Evolutionary conservation across 2,329 filamentous ascomycete species (phyloP).

Genomic region (Aspergillus ustus): DNA sequence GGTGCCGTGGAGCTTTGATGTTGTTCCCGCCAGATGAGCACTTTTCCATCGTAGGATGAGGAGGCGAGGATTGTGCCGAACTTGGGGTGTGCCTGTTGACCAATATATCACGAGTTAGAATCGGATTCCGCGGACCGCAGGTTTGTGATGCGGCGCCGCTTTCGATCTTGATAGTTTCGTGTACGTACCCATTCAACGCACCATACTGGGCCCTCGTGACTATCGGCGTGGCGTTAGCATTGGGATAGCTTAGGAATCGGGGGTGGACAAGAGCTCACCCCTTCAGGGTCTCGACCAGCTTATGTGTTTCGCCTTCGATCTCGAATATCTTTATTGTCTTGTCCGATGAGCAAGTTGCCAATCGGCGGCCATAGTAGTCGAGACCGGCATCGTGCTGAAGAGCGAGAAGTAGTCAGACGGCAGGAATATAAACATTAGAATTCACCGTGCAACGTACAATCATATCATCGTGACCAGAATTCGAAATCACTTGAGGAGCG

Average conservation of each 20-base stretch:
- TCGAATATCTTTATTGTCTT: conserved; percentile 99
- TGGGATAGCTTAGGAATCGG: neutral
- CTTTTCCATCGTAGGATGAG: conserved; percentile 94
- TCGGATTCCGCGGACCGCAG: neutral
- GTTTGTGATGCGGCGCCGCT: neutral
- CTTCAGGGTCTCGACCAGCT: conserved; percentile 89
- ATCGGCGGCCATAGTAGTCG: conserved; percentile 95
- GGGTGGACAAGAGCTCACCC: conserved; percentile 62
- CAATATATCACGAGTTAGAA: neutral
- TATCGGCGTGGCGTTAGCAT: conserved; percentile 43
- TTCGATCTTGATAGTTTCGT: neutral
- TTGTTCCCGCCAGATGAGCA: conserved; percentile 97
- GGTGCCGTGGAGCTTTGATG: conserved; percentile 43
- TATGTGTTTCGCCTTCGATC: conserved; percentile 89
- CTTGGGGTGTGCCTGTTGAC: conserved; percentile 78
- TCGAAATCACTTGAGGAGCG: conserved; percentile 72
- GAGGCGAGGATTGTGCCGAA: conserved; percentile 98
- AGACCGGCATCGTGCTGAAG: conserved; percentile 91
- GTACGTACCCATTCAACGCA: conserved; percentile 81
- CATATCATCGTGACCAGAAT: conserved; percentile 97
- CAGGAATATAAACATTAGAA: neutral
- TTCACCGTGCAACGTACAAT: conserved; percentile 70
- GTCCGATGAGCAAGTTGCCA: conserved; percentile 97
- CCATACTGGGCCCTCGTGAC: conserved; percentile 97
- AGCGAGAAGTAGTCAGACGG: conserved; percentile 9